Evolutionary conservation across 805 yeast genomes (phyloP), one percentile per base, ranked within the genome.

Genomic region (Pichia thaimueangensis): DNA sequence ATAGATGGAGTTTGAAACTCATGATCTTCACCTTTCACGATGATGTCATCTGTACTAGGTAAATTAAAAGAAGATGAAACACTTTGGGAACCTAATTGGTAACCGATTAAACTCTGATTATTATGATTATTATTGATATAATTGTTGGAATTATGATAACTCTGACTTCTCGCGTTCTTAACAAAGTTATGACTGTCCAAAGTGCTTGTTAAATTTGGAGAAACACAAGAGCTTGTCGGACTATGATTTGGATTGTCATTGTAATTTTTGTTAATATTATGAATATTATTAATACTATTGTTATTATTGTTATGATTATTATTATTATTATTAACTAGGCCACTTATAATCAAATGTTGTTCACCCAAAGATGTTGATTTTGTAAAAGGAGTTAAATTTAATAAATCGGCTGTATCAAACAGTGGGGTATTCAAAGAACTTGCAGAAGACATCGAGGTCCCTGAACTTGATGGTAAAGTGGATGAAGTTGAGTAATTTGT

Each of bases 171-270:
- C n/a, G n/a, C n/a, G n/a, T n/a, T n/a, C n/a, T n/a, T n/a, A n/a
- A n/a, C n/a, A n/a, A n/a, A n/a, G n/a, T n/a, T n/a, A n/a, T n/a
- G n/a, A n/a, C n/a, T n/a, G n/a, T n/a, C n/a, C n/a, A n/a, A n/a
- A n/a, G n/a, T 13, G 13, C 22, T 32, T 13, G 36, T 19, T 3
- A 43, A 11, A 5, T 30, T 33, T 30, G 42, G 46, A 15, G 46
- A 43, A n/a, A 43, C 42, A 15, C 42, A 38, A 10, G 46, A 43
- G 20, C 42, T 38, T 10, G 27, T 16, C 3, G 46, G 42, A 30
- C 42, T 38, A 19, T 15, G 8, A 17, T 28, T 16, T n/a, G 23
- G 13, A 1, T 12, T 16, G 4, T 19, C 16, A 38, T 30, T 15
- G 5, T 19, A 1, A n/a, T 19, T 20, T 15, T 27, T 19, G 10